Evolutionary conservation across 2,329 filamentous ascomycete species (phyloP), one percentile per base, ranked within the genome.

Genomic region (Trichoderma citrinoviride): DNA sequence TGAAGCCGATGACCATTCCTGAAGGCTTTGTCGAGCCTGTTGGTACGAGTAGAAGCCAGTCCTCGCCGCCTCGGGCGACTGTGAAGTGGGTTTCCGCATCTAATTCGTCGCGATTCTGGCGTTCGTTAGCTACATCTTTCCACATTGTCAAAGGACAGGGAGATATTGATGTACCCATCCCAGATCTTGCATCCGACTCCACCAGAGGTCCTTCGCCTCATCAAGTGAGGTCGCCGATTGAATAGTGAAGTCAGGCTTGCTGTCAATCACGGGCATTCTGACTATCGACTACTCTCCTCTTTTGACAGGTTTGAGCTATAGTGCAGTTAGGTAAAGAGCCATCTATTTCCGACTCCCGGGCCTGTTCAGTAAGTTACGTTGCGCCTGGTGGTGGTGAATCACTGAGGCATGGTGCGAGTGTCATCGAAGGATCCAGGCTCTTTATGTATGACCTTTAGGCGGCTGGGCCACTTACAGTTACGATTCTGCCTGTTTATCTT

Each of bases 31-130:
- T 41, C 6, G 46, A 7, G 21, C 46, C 44, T 6, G 19, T 19
- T 23, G 56, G 44, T 12, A 41, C 10, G 2, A 60, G 23, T 0
- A 60, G 6, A 7, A 60, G 46, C 56, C 56, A 60, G 5, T 60
- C 56, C n/a, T 50, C 29, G 33, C 56, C 44, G 19, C 41, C 41
- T 14, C 40, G 33, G 8, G 56, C 56, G 6, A 50, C 56, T 21
- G 33, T 50, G n/a, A 60, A 60, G 21, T 60, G 56, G 7, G 44
- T 60, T 40, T 60, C n/a, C 6, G 56, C 44, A 50, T 60, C 56
- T 33, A 60, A 15, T 41, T 60, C 56, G 27, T 60, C 21, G n/a
- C 56, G 44, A 41, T 60, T 60, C 56, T 60, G 15, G 12, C 6
- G 5, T 7, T 10, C 5, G 41, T 60, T 15, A 60, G 56, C 4